Base-by-base conservation (phyloP, 768 basidiomycete genomes). In the Gloeopeniophorella convolvens region DNA sequence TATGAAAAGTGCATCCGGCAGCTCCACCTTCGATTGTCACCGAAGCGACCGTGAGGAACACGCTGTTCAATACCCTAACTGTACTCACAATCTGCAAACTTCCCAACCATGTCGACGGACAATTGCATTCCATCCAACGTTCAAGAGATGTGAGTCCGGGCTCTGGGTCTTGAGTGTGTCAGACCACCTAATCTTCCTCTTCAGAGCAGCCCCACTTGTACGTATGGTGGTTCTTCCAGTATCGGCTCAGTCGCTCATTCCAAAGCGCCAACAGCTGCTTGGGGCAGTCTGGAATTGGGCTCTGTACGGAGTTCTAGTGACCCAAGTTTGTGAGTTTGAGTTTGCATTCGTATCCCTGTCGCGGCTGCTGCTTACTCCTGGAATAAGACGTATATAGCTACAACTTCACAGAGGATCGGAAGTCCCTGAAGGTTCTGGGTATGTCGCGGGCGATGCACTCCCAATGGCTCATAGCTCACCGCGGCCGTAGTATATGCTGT, bases 401-500 rank as follows among this genome's bases (percentile, higher is more conserved):
- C 21, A 45, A 45, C 37, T 55, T 55, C 16, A 24, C 43, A 3
- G 18, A 3, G 26, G 54, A 55, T 15, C 37, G 15, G 15, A 34
- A 1, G 15, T 4, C 2, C 5, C 1, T 55, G n/a, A 55, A 55
- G 27, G 2, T 41, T 10, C 21, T 55, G 37, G 54, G 50, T 32
- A 32, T 15, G 43, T n/a, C n/a, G n/a, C n/a, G n/a, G n/a, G n/a
- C n/a, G n/a, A n/a, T 6, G n/a, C n/a, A n/a, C n/a, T n/a, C 28
- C 9, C 44, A 21, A 45, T n/a, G n/a, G n/a, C n/a, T n/a, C n/a
- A 15, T 15, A 10, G 8, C 3, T 41, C 20, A 8, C 21, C n/a
- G n/a, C n/a, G n/a, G n/a, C n/a, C n/a, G 8, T 24, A 66, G 66
- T 66, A 1, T 62, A 61, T 40, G 13, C 35, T 42, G 33, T 66